Evolutionary conservation across 495 filamentous ascomycete species (phyloP), one percentile per base, ranked within the genome.

Genomic region (Aspergillus sclerotiicarbonarius): DNA sequence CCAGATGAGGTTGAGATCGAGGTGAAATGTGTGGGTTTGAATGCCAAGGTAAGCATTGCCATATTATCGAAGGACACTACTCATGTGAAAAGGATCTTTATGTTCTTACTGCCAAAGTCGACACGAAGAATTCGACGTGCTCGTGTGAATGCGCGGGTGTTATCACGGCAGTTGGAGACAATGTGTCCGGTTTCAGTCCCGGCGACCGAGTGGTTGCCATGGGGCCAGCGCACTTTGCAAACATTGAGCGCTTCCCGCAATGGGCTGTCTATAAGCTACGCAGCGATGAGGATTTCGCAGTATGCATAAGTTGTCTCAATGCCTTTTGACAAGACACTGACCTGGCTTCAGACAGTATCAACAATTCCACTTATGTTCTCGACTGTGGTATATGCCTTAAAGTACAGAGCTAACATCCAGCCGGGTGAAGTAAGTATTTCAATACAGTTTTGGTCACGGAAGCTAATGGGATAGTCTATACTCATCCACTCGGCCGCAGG

Each of bases 401-500:
- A 53, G 6, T 19, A 39, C 16, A 16, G 33, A 9, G 51, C 51
- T n/a, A 41, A 13, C 15, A 7, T 53, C 8, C 16, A 53, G 16
- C 51, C 30, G 0, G 32, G 51, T 13, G 51, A 53, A 30, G 51
- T 53, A 21, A 7, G 50, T 39, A 7, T 25, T 21, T 4, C 33
- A 2, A 15, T 32, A 1, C 19, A 19, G 25, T 13, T 35, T 52
- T 9, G 6, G 6, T 9, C 50, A 12, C 9, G 15, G 30, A 21
- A 21, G 33, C n/a, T 13, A 19, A 15, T 9, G 16, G 16, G 16
- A 1, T 19, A 52, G 50, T 29, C 50, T 52, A 21, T 54, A 13
- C 67, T 87, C 18, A 83, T 87, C 49, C 80, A 85, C 58, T 74
- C 73, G 5, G 83, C 79, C 12, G 70, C 79, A 10, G 79, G 82